Conservation (phyloP, 768 basidiomycete genomes). For the Agrocybe pediades region DNA sequence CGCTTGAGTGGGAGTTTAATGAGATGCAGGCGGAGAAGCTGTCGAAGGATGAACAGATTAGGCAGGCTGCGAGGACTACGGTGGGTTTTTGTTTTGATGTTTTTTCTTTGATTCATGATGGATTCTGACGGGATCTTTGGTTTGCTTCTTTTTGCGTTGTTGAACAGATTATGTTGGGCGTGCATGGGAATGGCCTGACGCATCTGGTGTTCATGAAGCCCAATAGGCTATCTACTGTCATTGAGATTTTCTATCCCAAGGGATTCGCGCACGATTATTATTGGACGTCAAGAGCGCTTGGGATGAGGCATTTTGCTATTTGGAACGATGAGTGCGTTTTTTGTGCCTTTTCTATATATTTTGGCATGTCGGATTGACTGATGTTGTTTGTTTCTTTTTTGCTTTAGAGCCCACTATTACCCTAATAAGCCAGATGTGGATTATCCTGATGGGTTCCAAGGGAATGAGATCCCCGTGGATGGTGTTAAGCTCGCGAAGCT, state of each 20-base stretch:
- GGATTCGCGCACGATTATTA: slow-evolving; percentile 89
- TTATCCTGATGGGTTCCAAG: slow-evolving; percentile 90
- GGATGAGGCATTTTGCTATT: slow-evolving; percentile 74
- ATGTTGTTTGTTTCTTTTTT: slow-evolving; percentile 9
- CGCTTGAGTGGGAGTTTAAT: slow-evolving; percentile 57
- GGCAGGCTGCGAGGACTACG: slow-evolving; percentile 65
- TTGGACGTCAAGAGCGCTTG: slow-evolving; percentile 75
- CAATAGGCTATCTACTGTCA: slow-evolving; percentile 74
- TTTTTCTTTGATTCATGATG: neutral
- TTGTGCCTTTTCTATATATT: neutral
- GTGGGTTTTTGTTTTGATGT: slow-evolving; percentile 39
- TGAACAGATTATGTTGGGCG: slow-evolving; percentile 63
- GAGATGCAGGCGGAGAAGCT: slow-evolving; percentile 65
- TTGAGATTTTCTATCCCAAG: slow-evolving; percentile 80
- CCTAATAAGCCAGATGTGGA: slow-evolving; percentile 46
- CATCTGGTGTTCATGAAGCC: slow-evolving; percentile 86
- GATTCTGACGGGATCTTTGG: no score
- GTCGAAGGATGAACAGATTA: slow-evolving; percentile 76
- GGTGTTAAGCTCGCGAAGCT: slow-evolving; percentile 66
- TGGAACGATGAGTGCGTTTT: slow-evolving; percentile 75
- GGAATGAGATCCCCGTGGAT: slow-evolving; percentile 71
- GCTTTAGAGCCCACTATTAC: slow-evolving; percentile 36
- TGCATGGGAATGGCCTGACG: slow-evolving; percentile 82
- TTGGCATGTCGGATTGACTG: neutral
- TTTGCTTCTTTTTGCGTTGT: neutral